Evolutionary conservation across 805 yeast species (phyloP).

Genomic region (Scheffersomyces lignosus): DNA sequence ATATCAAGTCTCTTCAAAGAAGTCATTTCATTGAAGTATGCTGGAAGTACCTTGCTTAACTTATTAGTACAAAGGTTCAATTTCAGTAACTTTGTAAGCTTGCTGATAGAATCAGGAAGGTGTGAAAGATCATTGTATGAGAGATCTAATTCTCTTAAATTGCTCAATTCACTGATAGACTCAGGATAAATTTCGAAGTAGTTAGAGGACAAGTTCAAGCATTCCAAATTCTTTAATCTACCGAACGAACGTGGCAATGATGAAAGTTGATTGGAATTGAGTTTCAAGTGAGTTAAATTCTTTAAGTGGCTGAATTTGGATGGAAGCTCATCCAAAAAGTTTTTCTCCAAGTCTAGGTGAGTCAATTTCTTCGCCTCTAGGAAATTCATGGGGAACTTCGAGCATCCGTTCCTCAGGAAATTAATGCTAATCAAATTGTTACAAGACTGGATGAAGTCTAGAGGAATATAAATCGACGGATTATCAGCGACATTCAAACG

Average conservation of each 20-base stretch:
- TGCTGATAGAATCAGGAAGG: slow-evolving; percentile 63
- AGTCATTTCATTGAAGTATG: slow-evolving; percentile 50
- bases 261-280: slow-evolving; percentile 75
- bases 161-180: slow-evolving; percentile 57
- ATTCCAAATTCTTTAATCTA: slow-evolving; percentile 51
- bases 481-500: slow-evolving; percentile 81
- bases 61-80: slow-evolving; percentile 76
- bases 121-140: slow-evolving; percentile 72
- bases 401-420: slow-evolving; percentile 71
- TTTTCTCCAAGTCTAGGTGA: slow-evolving; percentile 72
- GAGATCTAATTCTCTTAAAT: slow-evolving; percentile 67
- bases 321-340: slow-evolving; percentile 68
- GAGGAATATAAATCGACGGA: slow-evolving; percentile 80
- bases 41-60: slow-evolving; percentile 53
- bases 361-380: slow-evolving; percentile 67
- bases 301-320: slow-evolving; percentile 52
- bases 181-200: slow-evolving; percentile 62
- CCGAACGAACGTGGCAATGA: slow-evolving; percentile 62
- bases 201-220: slow-evolving; percentile 80
- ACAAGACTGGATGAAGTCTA: slow-evolving; percentile 83
- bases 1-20: slow-evolving; percentile 72
- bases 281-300: slow-evolving; percentile 56
- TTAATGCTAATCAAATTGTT: slow-evolving; percentile 65
- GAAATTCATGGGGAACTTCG: slow-evolving; percentile 71
- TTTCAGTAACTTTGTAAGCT: slow-evolving; percentile 60